Base-by-base conservation (phyloP, 2,329 filamentous ascomycete genomes). In the Metarhizium album region DNA sequence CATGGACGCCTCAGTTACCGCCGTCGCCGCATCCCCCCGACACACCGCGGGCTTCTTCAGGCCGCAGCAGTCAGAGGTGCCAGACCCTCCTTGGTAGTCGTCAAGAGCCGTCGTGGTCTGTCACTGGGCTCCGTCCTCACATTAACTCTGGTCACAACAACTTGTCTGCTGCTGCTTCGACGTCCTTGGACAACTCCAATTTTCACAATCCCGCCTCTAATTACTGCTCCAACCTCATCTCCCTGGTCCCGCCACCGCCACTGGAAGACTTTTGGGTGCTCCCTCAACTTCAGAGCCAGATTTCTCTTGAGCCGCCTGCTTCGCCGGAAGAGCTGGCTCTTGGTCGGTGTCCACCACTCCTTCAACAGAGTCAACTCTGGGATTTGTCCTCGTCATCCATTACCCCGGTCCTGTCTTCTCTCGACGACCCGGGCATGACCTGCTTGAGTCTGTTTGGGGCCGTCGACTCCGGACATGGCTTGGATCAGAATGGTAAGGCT, bases 31-130 rank as follows among this genome's bases (percentile, higher is more conserved):
- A 20, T 47, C 47, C 47, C 20, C 11, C 9, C 50, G 33, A 35
- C 16, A 31, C 27, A 40, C 4, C 48, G 13, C 47, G 13, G 42
- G 7, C 29, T 56, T 55, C 54, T 57, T 52, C 55, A 29, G 51
- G 52, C 55, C 54, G 20, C 51, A 54, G 53, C 56, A 57, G 42
- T 46, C 35, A 47, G 50, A 55, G 52, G 24, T 52, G 11, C 52
- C 54, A 13, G 38, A 43, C 13, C 51, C 54, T 42, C 55, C 55
- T 47, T 53, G 55, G 52, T 56, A 52, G 31, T 48, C 23, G 50
- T 40, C 37, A 24, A 38, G 46, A 23, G 23, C 47, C 49, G 42
- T 54, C 49, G 54, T 53, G 38, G 49, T 47, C 49, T n/a, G 6
- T 33, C n/a, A 50, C 50, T 42, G 47, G 43, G 47, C 22, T 51